phyloP scores from a whole-genome alignment of 2,329 filamentous ascomycete species.

The Bretziella fagacearum region DNA sequence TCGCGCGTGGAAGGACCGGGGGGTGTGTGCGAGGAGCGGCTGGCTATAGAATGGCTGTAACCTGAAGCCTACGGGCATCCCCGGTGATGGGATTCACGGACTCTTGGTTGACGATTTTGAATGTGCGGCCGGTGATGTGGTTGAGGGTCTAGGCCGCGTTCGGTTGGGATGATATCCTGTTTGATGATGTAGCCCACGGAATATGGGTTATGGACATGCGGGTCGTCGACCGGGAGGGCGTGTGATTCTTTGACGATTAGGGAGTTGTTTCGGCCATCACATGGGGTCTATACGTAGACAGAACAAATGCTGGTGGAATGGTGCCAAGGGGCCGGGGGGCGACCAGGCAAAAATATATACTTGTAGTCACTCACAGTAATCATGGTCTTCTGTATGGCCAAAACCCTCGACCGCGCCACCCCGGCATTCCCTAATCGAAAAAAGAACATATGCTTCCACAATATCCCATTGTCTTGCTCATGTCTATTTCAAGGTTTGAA shows the following conservation, averaged over 20 bases:
- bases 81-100: conserved; percentile 26
- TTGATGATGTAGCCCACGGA: conserved; percentile 30
- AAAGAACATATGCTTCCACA: conserved; percentile 49
- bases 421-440: conserved; percentile 42
- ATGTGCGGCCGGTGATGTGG: conserved; percentile 29
- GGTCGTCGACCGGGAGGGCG: conserved; percentile 27
- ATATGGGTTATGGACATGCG: conserved; percentile 33
- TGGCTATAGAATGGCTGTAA: conserved; percentile 31
- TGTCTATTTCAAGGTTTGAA: too few species aligned
- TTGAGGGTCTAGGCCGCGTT: conserved; percentile 33
- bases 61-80: conserved; percentile 30
- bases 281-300: conserved; percentile 47
- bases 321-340: conserved; percentile 43
- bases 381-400: conserved; percentile 44
- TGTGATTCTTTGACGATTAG: conserved; percentile 26
- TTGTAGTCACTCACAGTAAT: conserved; percentile 52
- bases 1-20: conserved; percentile 24
- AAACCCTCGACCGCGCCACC: conserved; percentile 38
- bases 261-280: conserved; percentile 39
- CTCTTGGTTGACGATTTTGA: conserved; percentile 32
- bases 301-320: conserved; percentile 54
- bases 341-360: conserved; percentile 29
- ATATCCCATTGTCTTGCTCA: conserved; percentile 34
- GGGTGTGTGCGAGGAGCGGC: conserved; percentile 24
- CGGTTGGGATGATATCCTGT: conserved; percentile 27